phyloP scores from a whole-genome alignment of 805 yeast species.

The Priceomyces melissophilus region DNA sequence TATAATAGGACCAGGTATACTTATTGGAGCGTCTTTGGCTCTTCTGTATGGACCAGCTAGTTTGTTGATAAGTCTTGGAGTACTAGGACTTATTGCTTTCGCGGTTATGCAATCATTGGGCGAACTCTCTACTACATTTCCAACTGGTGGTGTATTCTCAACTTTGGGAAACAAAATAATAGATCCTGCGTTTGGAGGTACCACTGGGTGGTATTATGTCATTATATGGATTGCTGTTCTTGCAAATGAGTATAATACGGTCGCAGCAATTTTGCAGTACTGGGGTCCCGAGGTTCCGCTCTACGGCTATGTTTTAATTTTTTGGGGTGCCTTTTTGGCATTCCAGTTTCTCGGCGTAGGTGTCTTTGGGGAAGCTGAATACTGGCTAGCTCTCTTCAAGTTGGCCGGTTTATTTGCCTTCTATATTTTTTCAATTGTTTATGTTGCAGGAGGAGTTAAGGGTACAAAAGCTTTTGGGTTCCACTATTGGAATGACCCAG shows the following conservation, averaged over 20 bases:
- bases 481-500: slow-evolving; percentile 42
- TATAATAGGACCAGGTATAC: slow-evolving; percentile 58
- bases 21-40: slow-evolving; percentile 53
- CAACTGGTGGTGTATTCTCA: slow-evolving; percentile 50
- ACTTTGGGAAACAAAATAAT: slow-evolving; percentile 49
- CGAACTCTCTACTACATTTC: slow-evolving; percentile 52
- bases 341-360: slow-evolving; percentile 49
- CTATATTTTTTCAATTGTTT: slow-evolving; percentile 48
- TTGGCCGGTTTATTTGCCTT: slow-evolving; percentile 46
- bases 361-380: slow-evolving; percentile 58
- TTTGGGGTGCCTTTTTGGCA: slow-evolving; percentile 49
- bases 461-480: slow-evolving; percentile 38
- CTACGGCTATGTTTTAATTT: slow-evolving; percentile 52
- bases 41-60: slow-evolving; percentile 51
- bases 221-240: slow-evolving; percentile 56
- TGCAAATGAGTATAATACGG: slow-evolving; percentile 53
- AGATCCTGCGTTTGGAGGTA: slow-evolving; percentile 56
- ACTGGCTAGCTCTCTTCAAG: slow-evolving; percentile 49
- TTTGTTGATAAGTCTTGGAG: slow-evolving; percentile 46
- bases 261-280: slow-evolving; percentile 45
- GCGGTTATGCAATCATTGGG: slow-evolving; percentile 56
- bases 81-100: slow-evolving; percentile 51
- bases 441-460: slow-evolving; percentile 43
- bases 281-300: slow-evolving; percentile 53
- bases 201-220: slow-evolving; percentile 51